A percentile compares a stretch with the other conserved stretches of the same genome.
Conservation (phyloP, 2,329 filamentous ascomycete species). For the Chrysoporthe austroafricana region DNA sequence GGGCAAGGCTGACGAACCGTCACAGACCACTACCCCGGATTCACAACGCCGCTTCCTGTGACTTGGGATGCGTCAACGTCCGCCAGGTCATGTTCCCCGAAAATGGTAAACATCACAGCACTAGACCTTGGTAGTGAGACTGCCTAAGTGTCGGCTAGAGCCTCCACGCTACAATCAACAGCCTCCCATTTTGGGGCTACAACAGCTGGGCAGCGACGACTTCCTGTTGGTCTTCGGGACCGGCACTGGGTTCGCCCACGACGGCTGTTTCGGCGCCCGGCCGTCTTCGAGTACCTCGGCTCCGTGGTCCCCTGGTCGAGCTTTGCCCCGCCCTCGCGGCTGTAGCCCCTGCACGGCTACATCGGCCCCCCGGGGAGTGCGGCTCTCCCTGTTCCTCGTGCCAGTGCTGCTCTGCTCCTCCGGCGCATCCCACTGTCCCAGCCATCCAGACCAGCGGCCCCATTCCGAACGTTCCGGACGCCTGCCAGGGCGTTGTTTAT, state of each 20-base stretch:
- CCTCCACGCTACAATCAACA: slow-evolving; percentile 47
- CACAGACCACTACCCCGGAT: background rate
- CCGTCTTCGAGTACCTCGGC: slow-evolving; percentile 35
- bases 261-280: slow-evolving; percentile 30
- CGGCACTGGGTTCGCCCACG: slow-evolving; percentile 28
- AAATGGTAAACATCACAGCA: background rate
- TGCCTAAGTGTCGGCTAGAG: slow-evolving; percentile 67
- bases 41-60: background rate
- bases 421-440: slow-evolving; percentile 33
- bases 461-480: slow-evolving; percentile 29
- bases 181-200: slow-evolving; percentile 35
- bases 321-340: slow-evolving; percentile 9
- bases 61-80: background rate
- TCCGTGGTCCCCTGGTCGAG: slow-evolving; percentile 33
- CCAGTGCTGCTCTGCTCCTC: slow-evolving; percentile 32
- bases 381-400: slow-evolving; percentile 29
- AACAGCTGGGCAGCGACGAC: slow-evolving; percentile 31
- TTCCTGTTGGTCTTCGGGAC: slow-evolving; percentile 37
- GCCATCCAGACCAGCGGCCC: slow-evolving; percentile 25
- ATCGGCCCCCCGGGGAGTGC: slow-evolving; percentile 26
- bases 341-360: slow-evolving; percentile 9
- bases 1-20: background rate
- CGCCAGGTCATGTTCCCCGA: background rate
- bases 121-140: background rate
- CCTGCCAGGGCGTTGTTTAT: slow-evolving; percentile 34